A percentile compares a stretch with the other conserved stretches of the same genome.
These are phyloP conservation scores for Hansfordia pulvinata DNA, from an alignment of 2,329 filamentous ascomycete species.

Conservation along the genomic window DNA sequence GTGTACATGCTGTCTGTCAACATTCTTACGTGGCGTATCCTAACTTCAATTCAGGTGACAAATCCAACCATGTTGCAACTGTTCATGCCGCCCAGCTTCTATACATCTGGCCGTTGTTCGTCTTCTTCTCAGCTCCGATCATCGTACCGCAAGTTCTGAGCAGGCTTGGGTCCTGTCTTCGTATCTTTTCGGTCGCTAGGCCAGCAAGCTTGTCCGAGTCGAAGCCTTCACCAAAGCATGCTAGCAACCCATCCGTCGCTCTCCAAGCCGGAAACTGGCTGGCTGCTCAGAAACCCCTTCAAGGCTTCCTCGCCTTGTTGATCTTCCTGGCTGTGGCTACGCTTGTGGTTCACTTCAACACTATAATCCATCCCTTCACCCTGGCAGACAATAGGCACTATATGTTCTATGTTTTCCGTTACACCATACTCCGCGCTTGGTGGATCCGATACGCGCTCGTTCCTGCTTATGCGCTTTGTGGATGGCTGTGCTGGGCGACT, in stretches of 20 bases:
- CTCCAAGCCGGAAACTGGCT: slow-evolving; percentile 10
- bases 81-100: slow-evolving; percentile 86
- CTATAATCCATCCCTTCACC: slow-evolving; percentile 88
- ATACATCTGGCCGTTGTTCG: slow-evolving; percentile 83
- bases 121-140: slow-evolving; percentile 80
- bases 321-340: slow-evolving; percentile 22
- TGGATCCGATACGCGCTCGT: slow-evolving; percentile 54
- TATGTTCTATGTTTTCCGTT: slow-evolving; percentile 90
- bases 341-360: slow-evolving; percentile 62
- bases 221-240: not conserved
- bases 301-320: slow-evolving; percentile 22
- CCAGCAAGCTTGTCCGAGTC: too few relatives aligned
- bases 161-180: too few relatives aligned
- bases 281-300: slow-evolving; percentile 17
- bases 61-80: slow-evolving; percentile 83
- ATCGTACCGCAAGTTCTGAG: slow-evolving; percentile 39
- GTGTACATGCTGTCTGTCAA: slow-evolving; percentile 6
- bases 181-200: too few relatives aligned
- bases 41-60: slow-evolving; percentile 53
- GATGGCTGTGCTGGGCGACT: slow-evolving; percentile 52
- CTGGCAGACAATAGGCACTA: slow-evolving; percentile 95
- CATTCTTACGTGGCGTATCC: slow-evolving; percentile 1
- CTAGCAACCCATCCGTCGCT: not conserved
- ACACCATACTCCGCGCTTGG: slow-evolving; percentile 56
- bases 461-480: slow-evolving; percentile 56